These are phyloP conservation scores for Gamsiella multidivaricata DNA, from an alignment of 192 early-diverging fungal genomes.

Conservation along the genomic window DNA sequence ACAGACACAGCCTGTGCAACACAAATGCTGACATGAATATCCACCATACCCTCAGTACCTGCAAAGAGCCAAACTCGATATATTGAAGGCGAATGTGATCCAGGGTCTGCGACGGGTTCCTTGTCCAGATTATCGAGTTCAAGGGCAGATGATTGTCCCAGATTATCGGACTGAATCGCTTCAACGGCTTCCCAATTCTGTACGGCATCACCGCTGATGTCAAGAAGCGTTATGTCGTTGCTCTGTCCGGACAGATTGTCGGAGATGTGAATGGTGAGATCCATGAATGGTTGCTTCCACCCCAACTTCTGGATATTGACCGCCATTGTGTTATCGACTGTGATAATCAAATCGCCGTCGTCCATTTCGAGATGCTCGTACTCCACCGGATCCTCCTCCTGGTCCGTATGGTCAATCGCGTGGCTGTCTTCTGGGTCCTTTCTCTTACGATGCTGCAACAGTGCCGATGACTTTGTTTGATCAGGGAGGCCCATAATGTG, in stretches of 20 bases:
- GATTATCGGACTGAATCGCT: not conserved
- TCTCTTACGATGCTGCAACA: constrained; percentile 36
- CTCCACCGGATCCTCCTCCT: constrained; percentile 16
- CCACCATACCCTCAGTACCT: constrained; percentile 25
- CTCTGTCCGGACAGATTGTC: constrained; percentile 6
- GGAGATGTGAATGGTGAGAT: constrained; percentile 6
- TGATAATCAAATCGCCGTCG: constrained; percentile 34
- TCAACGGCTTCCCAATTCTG: constrained; percentile 32
- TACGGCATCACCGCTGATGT: constrained; percentile 22
- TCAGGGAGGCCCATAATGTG: constrained; percentile 35
- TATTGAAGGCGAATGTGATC: not conserved
- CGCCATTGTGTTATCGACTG: constrained; percentile 10
- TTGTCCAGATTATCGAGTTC: not conserved
- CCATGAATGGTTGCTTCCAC: constrained; percentile 45
- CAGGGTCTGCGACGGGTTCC: constrained; percentile 1
- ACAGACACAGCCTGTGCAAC: constrained; percentile 31
- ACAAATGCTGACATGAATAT: constrained; percentile 20
- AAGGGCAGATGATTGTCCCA: not conserved
- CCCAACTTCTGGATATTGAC: constrained; percentile 28
- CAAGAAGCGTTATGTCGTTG: constrained; percentile 16
- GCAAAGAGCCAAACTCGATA: constrained; percentile 41
- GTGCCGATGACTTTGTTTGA: constrained; percentile 30
- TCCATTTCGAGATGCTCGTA: constrained; percentile 49
- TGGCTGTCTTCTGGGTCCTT: constrained; percentile 48
- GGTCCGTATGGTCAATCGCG: not conserved